Evolutionary conservation across 495 filamentous ascomycete genomes (phyloP).

Genomic region (Penicillium waksmanii): DNA sequence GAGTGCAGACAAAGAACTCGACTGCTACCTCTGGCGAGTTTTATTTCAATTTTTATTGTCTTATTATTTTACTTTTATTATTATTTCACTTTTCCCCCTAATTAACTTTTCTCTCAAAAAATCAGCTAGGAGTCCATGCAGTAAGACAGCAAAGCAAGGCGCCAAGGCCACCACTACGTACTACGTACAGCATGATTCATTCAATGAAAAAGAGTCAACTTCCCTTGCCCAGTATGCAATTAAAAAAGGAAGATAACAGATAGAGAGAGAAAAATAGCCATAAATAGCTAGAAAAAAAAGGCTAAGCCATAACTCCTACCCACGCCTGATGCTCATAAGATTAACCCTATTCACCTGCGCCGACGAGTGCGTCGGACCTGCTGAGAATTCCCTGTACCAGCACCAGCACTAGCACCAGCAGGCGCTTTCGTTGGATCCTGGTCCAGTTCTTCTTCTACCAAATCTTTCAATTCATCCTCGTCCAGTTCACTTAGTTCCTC

Average conservation of each 20-base stretch:
- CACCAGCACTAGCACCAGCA: slow-evolving; percentile 10
- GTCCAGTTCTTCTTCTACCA: slow-evolving; percentile 52
- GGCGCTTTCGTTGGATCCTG: slow-evolving; percentile 17
- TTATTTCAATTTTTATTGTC: not conserved
- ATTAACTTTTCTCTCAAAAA: not conserved
- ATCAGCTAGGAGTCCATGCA: not conserved
- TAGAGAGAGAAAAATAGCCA: not conserved
- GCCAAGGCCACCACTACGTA: not conserved
- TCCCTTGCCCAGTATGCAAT: not conserved
- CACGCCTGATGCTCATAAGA: slow-evolving; percentile 21
- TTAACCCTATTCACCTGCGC: slow-evolving; percentile 36
- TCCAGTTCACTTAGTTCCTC: slow-evolving; percentile 89
- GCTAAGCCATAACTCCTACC: slow-evolving; percentile 15
- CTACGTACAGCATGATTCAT: not conserved
- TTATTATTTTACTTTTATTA: not conserved
- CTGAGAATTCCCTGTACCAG: slow-evolving; percentile 10
- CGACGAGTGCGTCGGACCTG: slow-evolving; percentile 46
- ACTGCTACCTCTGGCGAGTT: no score
- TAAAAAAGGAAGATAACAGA: not conserved
- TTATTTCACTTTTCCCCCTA: no score
- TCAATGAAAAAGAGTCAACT: not conserved
- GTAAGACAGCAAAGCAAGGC: slow-evolving; percentile 11
- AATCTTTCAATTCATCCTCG: slow-evolving; percentile 77
- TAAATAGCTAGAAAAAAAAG: not conserved
- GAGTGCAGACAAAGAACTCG: not conserved